A percentile compares a stretch with the other conserved stretches of the same genome.
Conservation (phyloP, 2,329 filamentous ascomycete species). For the Ophiostoma perfectum region DNA sequence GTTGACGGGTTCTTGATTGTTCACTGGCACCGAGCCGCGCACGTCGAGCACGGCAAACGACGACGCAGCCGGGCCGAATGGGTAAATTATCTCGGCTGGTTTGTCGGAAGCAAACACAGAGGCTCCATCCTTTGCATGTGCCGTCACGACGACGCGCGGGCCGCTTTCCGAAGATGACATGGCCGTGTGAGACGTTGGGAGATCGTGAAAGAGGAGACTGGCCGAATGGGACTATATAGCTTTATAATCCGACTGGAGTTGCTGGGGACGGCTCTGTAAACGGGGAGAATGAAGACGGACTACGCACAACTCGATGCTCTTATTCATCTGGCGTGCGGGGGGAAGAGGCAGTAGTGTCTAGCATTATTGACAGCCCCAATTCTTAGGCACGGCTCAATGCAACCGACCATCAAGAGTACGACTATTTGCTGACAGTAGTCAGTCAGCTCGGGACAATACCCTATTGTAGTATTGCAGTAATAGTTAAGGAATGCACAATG, state of each 20-base stretch:
- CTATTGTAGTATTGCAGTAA: too few relatives aligned
- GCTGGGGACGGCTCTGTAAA: too few relatives aligned
- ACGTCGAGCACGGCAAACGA: slow-evolving; percentile 34
- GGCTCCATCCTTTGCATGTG: slow-evolving; percentile 16
- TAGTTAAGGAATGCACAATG: too few relatives aligned
- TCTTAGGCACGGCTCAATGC: neutral
- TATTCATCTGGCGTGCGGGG: too few relatives aligned
- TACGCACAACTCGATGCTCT: too few relatives aligned
- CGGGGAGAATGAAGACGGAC: too few relatives aligned
- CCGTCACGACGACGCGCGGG: slow-evolving; percentile 15
- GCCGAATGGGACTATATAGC: neutral
- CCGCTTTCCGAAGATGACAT: neutral
- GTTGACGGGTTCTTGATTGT: slow-evolving; percentile 29
- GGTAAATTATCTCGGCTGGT: slow-evolving; percentile 6
- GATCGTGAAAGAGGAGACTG: neutral
- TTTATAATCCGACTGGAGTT: too few relatives aligned
- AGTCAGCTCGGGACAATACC: neutral
- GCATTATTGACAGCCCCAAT: too few relatives aligned
- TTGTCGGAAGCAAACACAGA: slow-evolving; percentile 15
- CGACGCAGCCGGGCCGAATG: slow-evolving; percentile 12
- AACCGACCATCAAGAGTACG: neutral
- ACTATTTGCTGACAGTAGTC: neutral
- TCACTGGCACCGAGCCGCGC: slow-evolving; percentile 32
- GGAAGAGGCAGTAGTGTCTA: too few relatives aligned
- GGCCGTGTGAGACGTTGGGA: neutral